Evolutionary conservation across 108 stramenopile species (phyloP).

Genomic region (Pseudonitzschia pungens): DNA sequence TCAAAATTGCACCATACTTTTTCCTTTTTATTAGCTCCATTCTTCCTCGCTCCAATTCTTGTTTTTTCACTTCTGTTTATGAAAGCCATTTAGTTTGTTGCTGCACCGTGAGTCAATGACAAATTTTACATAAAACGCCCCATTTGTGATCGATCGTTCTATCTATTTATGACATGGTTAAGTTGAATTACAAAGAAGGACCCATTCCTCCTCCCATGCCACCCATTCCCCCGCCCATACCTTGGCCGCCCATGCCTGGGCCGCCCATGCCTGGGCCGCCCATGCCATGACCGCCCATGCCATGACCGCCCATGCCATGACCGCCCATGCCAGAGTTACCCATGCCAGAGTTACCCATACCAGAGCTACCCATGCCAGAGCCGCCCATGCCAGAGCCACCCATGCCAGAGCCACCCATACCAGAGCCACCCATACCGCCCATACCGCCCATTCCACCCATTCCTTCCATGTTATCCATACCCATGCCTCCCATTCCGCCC

Average conservation of each 20-base stretch:
- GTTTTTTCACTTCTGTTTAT: no score
- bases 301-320: slow-evolving; percentile 1
- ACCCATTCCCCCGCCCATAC: no score
- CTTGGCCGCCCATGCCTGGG: no score
- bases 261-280: slow-evolving; percentile 9
- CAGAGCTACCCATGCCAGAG: slow-evolving; percentile 1
- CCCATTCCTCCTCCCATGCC: slow-evolving; percentile 15
- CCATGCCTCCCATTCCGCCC: slow-evolving; percentile 5
- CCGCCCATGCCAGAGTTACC: slow-evolving; percentile 5
- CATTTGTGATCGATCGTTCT: background rate
- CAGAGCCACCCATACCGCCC: slow-evolving; percentile 5
- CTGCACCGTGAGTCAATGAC: no score
- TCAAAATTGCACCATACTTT: no score
- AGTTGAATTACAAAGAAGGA: slow-evolving; percentile 4
- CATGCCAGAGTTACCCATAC: slow-evolving; percentile 1
- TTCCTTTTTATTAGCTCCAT: no score
- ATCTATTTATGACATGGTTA: background rate
- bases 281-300: slow-evolving; percentile 12
- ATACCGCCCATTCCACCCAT: background rate
- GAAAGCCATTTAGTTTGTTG: no score
- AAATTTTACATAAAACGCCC: background rate
- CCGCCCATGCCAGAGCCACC: background rate
- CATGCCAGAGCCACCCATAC: slow-evolving; percentile 4
- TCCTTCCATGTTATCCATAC: background rate
- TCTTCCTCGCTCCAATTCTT: no score